Evolutionary conservation across 768 basidiomycete species (phyloP).

Genomic region (Suillus brevipes): DNA sequence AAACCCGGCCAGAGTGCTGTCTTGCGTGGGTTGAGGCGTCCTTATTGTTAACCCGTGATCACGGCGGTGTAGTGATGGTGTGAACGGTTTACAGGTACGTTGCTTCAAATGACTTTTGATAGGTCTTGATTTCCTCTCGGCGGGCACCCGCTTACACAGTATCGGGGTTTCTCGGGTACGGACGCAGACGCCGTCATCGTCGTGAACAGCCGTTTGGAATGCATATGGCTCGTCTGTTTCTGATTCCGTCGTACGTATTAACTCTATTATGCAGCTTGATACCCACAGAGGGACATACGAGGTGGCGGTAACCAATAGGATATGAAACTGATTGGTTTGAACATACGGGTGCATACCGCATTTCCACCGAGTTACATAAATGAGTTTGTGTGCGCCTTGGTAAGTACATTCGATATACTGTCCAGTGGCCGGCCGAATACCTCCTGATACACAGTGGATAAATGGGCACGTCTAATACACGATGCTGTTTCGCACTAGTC

Average conservation of each 20-base stretch:
- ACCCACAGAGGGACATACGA: neutral
- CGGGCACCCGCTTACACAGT: neutral
- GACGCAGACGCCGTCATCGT: neutral
- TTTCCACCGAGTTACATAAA: neutral
- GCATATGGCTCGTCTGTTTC: neutral
- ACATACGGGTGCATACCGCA: neutral
- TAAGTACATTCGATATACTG: neutral
- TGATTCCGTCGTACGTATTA: neutral
- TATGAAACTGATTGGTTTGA: neutral
- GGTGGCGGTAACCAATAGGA: neutral
- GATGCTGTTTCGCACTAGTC: neutral
- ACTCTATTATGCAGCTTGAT: neutral
- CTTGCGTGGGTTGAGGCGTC: neutral
- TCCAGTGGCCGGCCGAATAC: neutral
- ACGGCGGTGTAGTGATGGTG: neutral
- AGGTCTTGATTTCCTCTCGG: neutral
- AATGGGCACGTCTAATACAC: neutral
- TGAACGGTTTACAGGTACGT: neutral
- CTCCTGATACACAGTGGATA: neutral
- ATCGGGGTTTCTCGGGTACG: neutral
- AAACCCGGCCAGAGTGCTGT: neutral
- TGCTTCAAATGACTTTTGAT: neutral
- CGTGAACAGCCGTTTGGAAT: constrained; percentile 1
- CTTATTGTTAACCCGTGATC: neutral
- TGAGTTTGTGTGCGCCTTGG: too few relatives aligned